Base-by-base conservation (phyloP, 495 filamentous ascomycete genomes). In the Podospora pseudoanserina region DNA sequence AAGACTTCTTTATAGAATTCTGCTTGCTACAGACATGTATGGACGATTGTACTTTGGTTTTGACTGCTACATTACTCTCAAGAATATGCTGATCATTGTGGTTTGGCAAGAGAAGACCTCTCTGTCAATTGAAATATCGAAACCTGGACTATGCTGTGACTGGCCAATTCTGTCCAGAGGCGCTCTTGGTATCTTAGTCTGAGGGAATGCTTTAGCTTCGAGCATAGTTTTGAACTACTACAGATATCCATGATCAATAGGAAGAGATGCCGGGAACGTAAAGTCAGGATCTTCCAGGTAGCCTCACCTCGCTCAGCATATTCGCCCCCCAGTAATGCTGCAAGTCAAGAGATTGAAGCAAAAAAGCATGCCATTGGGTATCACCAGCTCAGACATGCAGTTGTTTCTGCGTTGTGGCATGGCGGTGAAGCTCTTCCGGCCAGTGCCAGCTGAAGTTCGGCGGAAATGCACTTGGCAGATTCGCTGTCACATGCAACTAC, bases 401-500 rank as follows among this genome's bases (percentile, higher is more conserved):
- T 49, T 49, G 9, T 16, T 6, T 11, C 9, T 49, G 39, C 39
- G 39, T 5, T 5, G 39, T 49, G 39, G 55, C n/a, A 58, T 58
- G 23, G 55, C 55, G 55, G 55, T 58, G 55, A 20, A 58, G 55
- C 6, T 58, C n/a, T 58, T 13, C 55, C n/a, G 18, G 23, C 6
- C 55, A 58, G 55, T 26, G 23, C n/a, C 55, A 58, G 55, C 55
- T 58, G 55, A 58, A 26, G 23, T 58, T 58, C 23, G 7, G 55
- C n/a, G 13, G 32, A 18, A 28, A 63, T 39, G 16, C 30, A n/a
- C 61, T 63, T 63, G 61, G 61, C 61, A 49, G 28, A 44, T 63
- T 63, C 27, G 30, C 61, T 63, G 61, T 63, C 61, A 63, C 61
- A 63, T 63, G 61, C 34, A 39, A 32, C 20, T 6, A 26, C 18